Percentiles rank a stretch among this genome's conserved stretches.
These are phyloP conservation scores for Pseudogymnoascus sp. DNA, from an alignment of 2,329 filamentous ascomycete species.

Conservation along the genomic window DNA sequence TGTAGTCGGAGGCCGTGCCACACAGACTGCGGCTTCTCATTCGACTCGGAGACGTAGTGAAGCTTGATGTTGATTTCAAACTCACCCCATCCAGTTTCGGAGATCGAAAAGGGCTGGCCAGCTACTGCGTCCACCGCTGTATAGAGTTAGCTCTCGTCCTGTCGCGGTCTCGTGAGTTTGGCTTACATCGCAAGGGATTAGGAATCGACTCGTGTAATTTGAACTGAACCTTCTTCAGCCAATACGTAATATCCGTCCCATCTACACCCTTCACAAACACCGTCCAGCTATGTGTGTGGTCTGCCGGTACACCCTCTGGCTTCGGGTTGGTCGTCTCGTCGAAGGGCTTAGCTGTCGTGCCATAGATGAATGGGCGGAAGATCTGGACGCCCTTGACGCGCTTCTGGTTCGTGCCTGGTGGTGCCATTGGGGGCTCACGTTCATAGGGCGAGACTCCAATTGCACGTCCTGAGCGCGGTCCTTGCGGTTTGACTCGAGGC, in stretches of 20 bases:
- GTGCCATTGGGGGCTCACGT: conserved; percentile 42
- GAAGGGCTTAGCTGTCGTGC: conserved; percentile 72
- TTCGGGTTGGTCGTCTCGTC: conserved; percentile 72
- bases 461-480: conserved; percentile 3
- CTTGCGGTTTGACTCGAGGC: conserved; percentile 6
- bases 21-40: conserved; percentile 91
- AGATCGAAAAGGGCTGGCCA: conserved; percentile 68
- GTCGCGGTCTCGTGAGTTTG: background rate
- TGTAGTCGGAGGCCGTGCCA: conserved; percentile 90
- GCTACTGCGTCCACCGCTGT: conserved; percentile 63
- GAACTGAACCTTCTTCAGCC: conserved; percentile 95
- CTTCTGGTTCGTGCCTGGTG: conserved; percentile 46
- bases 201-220: conserved; percentile 96
- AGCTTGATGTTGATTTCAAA: conserved; percentile 95
- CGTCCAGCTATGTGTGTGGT: conserved; percentile 95
- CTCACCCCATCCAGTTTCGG: conserved; percentile 95
- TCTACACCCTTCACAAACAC: conserved; percentile 89
- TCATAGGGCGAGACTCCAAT: background rate
- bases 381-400: conserved; percentile 60
- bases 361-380: conserved; percentile 62
- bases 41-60: conserved; percentile 80
- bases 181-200: conserved; percentile 72
- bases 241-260: conserved; percentile 85
- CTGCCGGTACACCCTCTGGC: conserved; percentile 68
- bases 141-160: background rate